Conservation (phyloP, 106 monocot species). For the Dactylorhiza incarnata region DNA sequence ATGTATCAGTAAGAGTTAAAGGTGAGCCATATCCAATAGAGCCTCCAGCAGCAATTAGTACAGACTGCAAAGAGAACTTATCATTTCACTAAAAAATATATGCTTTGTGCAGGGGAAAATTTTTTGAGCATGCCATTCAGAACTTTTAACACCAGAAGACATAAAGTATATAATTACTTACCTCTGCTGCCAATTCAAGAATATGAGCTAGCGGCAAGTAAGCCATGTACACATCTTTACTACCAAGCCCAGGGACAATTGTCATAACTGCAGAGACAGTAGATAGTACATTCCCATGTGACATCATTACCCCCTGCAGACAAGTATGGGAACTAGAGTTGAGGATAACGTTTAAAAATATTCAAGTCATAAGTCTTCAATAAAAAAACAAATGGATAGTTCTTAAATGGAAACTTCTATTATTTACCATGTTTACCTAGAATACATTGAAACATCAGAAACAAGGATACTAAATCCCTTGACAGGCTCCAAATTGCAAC, state of each 20-base stretch:
- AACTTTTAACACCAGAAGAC: not conserved
- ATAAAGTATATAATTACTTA: slow-evolving; percentile 10
- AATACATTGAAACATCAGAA: no score
- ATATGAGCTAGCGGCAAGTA: slow-evolving; percentile 96
- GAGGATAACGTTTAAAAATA: not conserved
- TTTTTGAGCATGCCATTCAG: not conserved
- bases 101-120: not conserved
- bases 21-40: slow-evolving; percentile 94
- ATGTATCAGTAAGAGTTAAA: slow-evolving; percentile 97
- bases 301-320: slow-evolving; percentile 96
- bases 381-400: not conserved
- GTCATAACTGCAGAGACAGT: slow-evolving; percentile 89
- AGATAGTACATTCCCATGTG: slow-evolving; percentile 79
- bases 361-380: not conserved
- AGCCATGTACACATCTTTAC: slow-evolving; percentile 87
- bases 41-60: slow-evolving; percentile 76
- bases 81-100: not conserved
- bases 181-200: slow-evolving; percentile 99
- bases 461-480: no score
- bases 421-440: no score
- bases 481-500: no score
- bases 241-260: slow-evolving; percentile 81
- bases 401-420: not conserved
- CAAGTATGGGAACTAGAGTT: not conserved
- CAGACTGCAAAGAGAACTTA: slow-evolving; percentile 37